Percentiles rank a stretch among this genome's conserved stretches.
phyloP scores from a whole-genome alignment of 2,329 filamentous ascomycete genomes.

The Triangularia setosa region DNA sequence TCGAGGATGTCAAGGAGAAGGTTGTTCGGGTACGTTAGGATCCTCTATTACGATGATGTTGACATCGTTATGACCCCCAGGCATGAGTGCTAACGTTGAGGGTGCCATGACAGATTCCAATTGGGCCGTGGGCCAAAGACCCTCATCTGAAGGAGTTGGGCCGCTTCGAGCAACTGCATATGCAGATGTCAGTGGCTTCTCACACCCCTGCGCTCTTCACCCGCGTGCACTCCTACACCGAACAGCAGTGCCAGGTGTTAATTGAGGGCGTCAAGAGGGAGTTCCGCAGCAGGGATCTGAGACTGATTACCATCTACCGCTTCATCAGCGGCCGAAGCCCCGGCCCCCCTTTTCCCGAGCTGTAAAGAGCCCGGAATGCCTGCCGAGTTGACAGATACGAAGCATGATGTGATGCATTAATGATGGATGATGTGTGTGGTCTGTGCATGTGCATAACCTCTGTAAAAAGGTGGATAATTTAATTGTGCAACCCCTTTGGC shows the following conservation, averaged over 20 bases:
- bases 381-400: background rate
- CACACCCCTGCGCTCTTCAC: constrained; percentile 40
- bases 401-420: background rate
- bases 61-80: background rate
- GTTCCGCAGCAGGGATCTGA: constrained; percentile 33
- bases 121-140: constrained; percentile 20
- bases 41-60: background rate
- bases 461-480: background rate
- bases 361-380: background rate
- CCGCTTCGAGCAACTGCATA: constrained; percentile 35
- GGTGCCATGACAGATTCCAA: constrained; percentile 21
- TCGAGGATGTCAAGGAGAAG: constrained; percentile 18
- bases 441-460: background rate
- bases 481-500: background rate
- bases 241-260: constrained; percentile 40
- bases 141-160: constrained; percentile 19
- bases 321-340: constrained; percentile 32
- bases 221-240: constrained; percentile 35
- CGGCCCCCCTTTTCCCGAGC: constrained; percentile 6
- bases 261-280: constrained; percentile 41
- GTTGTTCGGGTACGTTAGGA: constrained; percentile 24
- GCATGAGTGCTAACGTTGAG: background rate
- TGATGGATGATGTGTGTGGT: background rate
- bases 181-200: constrained; percentile 42
- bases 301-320: constrained; percentile 34